Base-by-base conservation (phyloP, 1,139 yeast species). In the Geotrichum reessii region DNA sequence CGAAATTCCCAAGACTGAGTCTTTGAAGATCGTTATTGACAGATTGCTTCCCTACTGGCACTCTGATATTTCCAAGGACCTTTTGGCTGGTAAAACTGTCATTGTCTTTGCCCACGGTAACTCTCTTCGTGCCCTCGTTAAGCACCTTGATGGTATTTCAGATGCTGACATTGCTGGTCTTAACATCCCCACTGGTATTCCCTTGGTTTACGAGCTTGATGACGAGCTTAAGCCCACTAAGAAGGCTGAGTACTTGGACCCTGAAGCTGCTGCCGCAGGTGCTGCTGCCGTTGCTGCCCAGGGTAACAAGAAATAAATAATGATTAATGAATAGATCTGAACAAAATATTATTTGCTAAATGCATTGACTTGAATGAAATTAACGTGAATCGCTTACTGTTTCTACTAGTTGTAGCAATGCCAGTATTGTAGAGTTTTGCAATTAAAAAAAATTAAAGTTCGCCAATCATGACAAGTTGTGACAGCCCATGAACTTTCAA, bases 241-340 rank as follows among this genome's bases (percentile, higher is more conserved):
- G 85, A 89, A 92, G 66, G 86, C 95, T 69, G 89, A 91, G 83
- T 92, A 92, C 85, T 86, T 92, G 79, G 98, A 92, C 80, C 98
- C 98, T 71, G 97, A 90, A 81, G 98, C 97, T 73, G 98, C 98
- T 73, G 97, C 91, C 66, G 97, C 97, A 62, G 98, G 98, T 82
- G 98, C 98, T 66, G 97, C 97, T 72, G 97, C 97, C 62, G 98
- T 92, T 69, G 98, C 98, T 70, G 90, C 90, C 72, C 98, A 92
- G 82, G 98, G 98, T 76, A 78, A 74, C 70, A 80, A 81, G 79
- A 81, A 81, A 73, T 78, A 76, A 69, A 48, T 31, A 21, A 50
- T 17, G 44, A 28, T 17, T 48, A 51, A 46, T 46, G 42, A 12
- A 17, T 37, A 37, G 44, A 37, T 37, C 44, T 37, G 7, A 37